A percentile compares a stretch with the other conserved stretches of the same genome.
Evolutionary conservation across 2,329 filamentous ascomycete genomes (phyloP).

Genomic region (Colletotrichum caudatum): DNA sequence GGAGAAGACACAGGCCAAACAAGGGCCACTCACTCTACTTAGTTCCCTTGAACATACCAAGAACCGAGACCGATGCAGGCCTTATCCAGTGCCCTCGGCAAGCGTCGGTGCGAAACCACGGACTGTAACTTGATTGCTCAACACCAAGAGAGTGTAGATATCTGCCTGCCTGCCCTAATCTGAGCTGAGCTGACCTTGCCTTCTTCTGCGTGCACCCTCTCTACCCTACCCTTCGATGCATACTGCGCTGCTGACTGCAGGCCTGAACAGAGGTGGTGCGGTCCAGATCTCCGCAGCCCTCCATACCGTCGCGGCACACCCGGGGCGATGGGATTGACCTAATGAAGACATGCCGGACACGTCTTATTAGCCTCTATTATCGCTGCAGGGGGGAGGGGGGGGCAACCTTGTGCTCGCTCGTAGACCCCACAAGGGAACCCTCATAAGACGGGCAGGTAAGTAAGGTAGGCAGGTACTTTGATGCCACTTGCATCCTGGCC

Average conservation of each 20-base stretch:
- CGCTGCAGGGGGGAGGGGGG: constrained; percentile 32
- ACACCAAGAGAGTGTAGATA: neutral
- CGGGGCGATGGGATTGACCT: constrained; percentile 42
- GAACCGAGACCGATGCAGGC: constrained; percentile 17
- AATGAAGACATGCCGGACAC: constrained; percentile 42
- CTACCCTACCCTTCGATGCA: constrained; percentile 27
- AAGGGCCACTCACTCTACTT: neutral
- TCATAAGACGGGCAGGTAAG: constrained; percentile 37
- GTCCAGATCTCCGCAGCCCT: constrained; percentile 40
- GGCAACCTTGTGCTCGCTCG: constrained; percentile 29
- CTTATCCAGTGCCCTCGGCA: constrained; percentile 26
- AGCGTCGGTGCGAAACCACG: constrained; percentile 29
- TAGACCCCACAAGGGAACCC: constrained; percentile 22
- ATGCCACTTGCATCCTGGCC: constrained; percentile 22
- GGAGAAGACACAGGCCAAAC: constrained; percentile 1
- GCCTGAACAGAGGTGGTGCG: constrained; percentile 21
- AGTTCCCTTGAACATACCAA: constrained; percentile 2
- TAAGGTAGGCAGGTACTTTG: constrained; percentile 32
- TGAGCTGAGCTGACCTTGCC: constrained; percentile 10
- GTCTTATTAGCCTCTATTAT: constrained; percentile 42
- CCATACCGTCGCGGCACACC: constrained; percentile 40
- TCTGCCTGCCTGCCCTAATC: neutral
- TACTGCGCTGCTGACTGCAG: constrained; percentile 37
- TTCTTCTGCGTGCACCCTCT: constrained; percentile 21
- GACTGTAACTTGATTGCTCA: constrained; percentile 15